phyloP scores from a whole-genome alignment of 2,329 filamentous ascomycete species.

The Paramyrothecium roridum region DNA sequence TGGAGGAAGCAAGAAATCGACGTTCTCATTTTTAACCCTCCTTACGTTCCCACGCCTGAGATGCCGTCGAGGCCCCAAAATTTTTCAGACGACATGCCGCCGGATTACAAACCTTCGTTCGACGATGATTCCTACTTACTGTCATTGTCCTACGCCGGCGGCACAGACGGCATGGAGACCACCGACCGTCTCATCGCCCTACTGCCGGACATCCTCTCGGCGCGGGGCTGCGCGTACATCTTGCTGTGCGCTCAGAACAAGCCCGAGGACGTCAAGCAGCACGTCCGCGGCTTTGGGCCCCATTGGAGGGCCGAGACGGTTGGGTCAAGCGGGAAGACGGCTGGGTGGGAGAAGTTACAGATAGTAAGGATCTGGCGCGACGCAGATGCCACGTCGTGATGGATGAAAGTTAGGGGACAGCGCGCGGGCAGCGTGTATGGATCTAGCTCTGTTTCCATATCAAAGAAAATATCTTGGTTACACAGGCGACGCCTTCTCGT shows the following conservation, averaged over 20 bases:
- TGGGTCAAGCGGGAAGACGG: conserved; percentile 78
- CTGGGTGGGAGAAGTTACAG: conserved; percentile 91
- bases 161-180: conserved; percentile 88
- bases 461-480: conserved; percentile 15
- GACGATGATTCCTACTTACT: conserved; percentile 82
- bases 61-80: conserved; percentile 54
- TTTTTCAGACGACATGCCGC: conserved; percentile 18
- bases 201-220: conserved; percentile 61
- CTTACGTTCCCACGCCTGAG: conserved; percentile 85
- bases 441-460: conserved; percentile 27
- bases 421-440: conserved; percentile 19
- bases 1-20: conserved; percentile 63
- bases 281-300: conserved; percentile 49
- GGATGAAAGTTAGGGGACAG: not conserved
- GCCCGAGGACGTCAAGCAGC: conserved; percentile 68
- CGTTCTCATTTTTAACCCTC: conserved; percentile 92
- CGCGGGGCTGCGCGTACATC: conserved; percentile 79
- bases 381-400: conserved; percentile 3
- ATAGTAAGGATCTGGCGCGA: conserved; percentile 81
- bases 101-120: conserved; percentile 46
- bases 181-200: conserved; percentile 74
- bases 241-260: conserved; percentile 88
- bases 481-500: conserved; percentile 15
- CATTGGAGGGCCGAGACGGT: conserved; percentile 76
- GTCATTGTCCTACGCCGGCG: conserved; percentile 84